Evolutionary conservation across 225 moss, liverwort and hornwort species (phyloP), one percentile per base, ranked within the genome.

Genomic region (Sphagnum contortum): DNA sequence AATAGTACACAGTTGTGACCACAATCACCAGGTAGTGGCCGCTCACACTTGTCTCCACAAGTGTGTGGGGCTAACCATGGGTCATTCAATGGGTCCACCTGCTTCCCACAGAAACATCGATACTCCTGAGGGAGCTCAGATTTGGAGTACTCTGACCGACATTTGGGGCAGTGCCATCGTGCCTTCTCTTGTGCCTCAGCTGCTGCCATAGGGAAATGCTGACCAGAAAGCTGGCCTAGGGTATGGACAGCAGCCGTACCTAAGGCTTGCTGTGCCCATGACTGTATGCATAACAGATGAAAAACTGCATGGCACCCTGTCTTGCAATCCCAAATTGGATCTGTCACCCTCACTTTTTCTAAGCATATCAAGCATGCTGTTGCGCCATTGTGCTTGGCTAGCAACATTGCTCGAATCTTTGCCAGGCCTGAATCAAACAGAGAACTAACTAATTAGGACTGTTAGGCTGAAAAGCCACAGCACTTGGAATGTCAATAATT

Each of bases 61-160:
- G 87, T 91, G 58, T 94, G 94, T 69, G 94, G 91, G 51, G 94
- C 81, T 58, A 94, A 73, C 94, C 94, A 94, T n/a, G 91, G 94
- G 61, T 94, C 91, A 48, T 80, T 67, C 8, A 49, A 73, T 12
- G 94, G 94, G 70, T 87, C 81, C 69, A 76, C 74, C 67, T 87
- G 76, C 66, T 94, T 94, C 59, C 79, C 85, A 73, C 94, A 94
- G 67, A 94, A 94, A 66, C 94, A 94, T 52, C 79, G 78, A 63
- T 91, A 94, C 62, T 89, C 83, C 71, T 83, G 76, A 44, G 94
- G 94, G 60, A 94, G 83, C 63, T 85, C 79, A 8, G 67, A 68
- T 49, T 80, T 81, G 13, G 70, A 62, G 29, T 87, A 89, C 61
- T 88, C 89, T 55, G 85, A 73, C 80, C 84, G 75, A 81, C 84